Percentiles rank a stretch among this genome's conserved stretches.
These are phyloP conservation scores for Poronia punctata DNA, from an alignment of 495 filamentous ascomycete genomes.

Conservation along the genomic window DNA sequence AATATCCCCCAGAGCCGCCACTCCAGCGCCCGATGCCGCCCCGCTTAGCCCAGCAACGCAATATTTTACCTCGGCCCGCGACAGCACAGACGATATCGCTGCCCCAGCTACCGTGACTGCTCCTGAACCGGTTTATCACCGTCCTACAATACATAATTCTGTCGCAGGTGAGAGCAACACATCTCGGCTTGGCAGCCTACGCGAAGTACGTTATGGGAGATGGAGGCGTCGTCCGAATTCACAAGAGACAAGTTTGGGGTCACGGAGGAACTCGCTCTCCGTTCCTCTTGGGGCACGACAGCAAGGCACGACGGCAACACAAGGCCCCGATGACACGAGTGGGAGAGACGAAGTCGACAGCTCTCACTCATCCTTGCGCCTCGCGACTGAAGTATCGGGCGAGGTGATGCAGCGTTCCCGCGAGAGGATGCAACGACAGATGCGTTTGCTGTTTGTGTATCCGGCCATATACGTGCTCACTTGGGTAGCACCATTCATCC, in stretches of 20 bases:
- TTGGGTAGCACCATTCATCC: conserved; percentile 66
- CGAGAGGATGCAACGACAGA: conserved; percentile 54
- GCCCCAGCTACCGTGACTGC: background rate
- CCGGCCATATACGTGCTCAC: conserved; percentile 62
- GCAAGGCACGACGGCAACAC: conserved; percentile 14
- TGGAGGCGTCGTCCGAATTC: too few species aligned
- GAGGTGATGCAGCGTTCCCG: conserved; percentile 33
- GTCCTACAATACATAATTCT: too few species aligned
- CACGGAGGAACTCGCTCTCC: too few species aligned
- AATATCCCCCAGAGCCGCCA: background rate
- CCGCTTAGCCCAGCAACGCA: conserved; percentile 7
- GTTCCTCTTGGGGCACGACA: too few species aligned
- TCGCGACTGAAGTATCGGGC: conserved; percentile 14
- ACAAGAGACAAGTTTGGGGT: too few species aligned
- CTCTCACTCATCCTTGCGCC: conserved; percentile 13
- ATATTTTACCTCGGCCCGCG: background rate
- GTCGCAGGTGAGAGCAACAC: conserved; percentile 2
- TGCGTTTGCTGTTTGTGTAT: conserved; percentile 65
- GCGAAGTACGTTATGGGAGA: too few species aligned
- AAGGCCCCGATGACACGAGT: background rate
- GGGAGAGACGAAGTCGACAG: conserved; percentile 10
- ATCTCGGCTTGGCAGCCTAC: too few species aligned
- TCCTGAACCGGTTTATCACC: background rate
- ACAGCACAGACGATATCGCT: background rate
- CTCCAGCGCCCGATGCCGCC: background rate